These are phyloP conservation scores for Phialophora expanda DNA, from an alignment of 2,329 filamentous ascomycete species.

Conservation along the genomic window DNA sequence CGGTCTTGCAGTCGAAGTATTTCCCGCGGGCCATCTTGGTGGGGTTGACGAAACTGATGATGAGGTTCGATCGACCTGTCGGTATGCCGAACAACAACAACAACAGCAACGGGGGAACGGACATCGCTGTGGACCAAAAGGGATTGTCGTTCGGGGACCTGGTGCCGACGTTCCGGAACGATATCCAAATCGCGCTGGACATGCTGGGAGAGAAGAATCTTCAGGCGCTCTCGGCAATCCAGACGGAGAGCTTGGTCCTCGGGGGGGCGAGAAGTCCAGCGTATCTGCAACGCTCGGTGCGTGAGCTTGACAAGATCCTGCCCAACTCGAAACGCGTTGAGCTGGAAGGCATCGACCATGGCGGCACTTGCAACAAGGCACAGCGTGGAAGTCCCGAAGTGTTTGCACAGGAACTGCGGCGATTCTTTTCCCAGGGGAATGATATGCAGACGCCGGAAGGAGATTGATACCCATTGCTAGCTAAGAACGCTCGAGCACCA, in stretches of 20 bases:
- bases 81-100: conserved; percentile 7
- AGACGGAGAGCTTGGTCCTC: conserved; percentile 21
- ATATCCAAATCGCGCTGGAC: conserved; percentile 16
- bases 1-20: conserved; percentile 22
- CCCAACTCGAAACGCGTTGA: conserved; percentile 12
- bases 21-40: conserved; percentile 22
- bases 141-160: conserved; percentile 21
- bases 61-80: conserved; percentile 16
- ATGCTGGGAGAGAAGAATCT: conserved; percentile 24
- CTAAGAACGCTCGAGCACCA: neutral
- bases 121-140: neutral
- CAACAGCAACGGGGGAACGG: neutral
- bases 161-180: conserved; percentile 21
- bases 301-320: conserved; percentile 19
- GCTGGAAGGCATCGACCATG: conserved; percentile 23
- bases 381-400: conserved; percentile 25
- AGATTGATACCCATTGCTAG: neutral
- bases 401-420: conserved; percentile 19
- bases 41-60: conserved; percentile 20
- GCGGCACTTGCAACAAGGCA: conserved; percentile 21
- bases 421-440: conserved; percentile 22
- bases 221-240: conserved; percentile 11
- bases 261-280: conserved; percentile 21
- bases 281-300: conserved; percentile 25
- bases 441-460: neutral